Conservation (phyloP, 2,329 filamentous ascomycete genomes). For the Fusarium sp. region DNA sequence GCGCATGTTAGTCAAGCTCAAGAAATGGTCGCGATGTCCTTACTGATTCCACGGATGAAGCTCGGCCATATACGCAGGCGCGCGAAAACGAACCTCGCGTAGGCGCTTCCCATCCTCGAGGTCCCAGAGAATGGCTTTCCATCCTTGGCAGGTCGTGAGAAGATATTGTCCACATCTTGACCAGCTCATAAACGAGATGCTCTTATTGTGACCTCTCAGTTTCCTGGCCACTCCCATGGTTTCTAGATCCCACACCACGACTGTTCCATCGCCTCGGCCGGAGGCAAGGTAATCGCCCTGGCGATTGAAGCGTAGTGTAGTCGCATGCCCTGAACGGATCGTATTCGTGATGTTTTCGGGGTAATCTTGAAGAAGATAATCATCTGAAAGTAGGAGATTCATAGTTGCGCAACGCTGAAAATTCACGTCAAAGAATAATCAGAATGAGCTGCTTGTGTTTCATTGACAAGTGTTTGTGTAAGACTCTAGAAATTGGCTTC, state of each 20-base stretch:
- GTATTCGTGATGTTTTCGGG: slow-evolving; percentile 90
- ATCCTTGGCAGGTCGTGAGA: slow-evolving; percentile 92
- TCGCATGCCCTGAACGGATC: slow-evolving; percentile 77
- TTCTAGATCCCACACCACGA: slow-evolving; percentile 96
- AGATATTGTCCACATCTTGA: slow-evolving; percentile 91
- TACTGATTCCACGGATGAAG: slow-evolving; percentile 92
- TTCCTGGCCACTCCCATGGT: slow-evolving; percentile 97
- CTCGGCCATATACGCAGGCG: slow-evolving; percentile 95
- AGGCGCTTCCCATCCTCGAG: slow-evolving; percentile 75
- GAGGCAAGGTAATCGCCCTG: slow-evolving; percentile 95
- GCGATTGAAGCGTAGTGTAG: slow-evolving; percentile 86
- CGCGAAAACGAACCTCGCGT: slow-evolving; percentile 89
- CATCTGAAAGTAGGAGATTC: slow-evolving; percentile 71
- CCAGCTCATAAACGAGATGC: slow-evolving; percentile 96
- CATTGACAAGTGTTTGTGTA: slow-evolving; percentile 35
- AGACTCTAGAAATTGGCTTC: slow-evolving; percentile 37
- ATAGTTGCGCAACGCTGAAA: slow-evolving; percentile 49
- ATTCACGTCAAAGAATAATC: background rate
- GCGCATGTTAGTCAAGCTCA: slow-evolving; percentile 34
- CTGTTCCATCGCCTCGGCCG: slow-evolving; percentile 91
- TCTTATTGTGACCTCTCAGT: slow-evolving; percentile 89
- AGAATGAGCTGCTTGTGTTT: slow-evolving; percentile 26
- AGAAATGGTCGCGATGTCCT: slow-evolving; percentile 18
- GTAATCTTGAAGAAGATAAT: slow-evolving; percentile 80
- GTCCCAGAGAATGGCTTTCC: slow-evolving; percentile 97